phyloP scores from a whole-genome alignment of 2,329 filamentous ascomycete species.

The Clonostachys rhizophaga region DNA sequence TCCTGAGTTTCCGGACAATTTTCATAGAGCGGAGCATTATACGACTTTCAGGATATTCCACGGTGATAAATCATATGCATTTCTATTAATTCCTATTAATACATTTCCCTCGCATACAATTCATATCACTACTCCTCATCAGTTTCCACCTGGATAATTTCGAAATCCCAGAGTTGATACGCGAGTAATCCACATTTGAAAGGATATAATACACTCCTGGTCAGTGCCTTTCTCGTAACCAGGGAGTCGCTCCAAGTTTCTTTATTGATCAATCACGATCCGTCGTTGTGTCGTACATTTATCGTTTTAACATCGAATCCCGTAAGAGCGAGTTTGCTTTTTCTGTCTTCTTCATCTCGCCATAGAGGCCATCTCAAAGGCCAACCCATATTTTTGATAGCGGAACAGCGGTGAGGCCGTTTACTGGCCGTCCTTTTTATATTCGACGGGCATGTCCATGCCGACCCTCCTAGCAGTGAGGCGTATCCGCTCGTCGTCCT shows the following conservation, averaged over 20 bases:
- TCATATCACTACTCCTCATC: too few relatives aligned
- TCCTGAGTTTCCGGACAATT: neutral
- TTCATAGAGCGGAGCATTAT: neutral
- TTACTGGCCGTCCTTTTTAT: slow-evolving; percentile 3
- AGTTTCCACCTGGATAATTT: too few relatives aligned
- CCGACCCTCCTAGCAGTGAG: slow-evolving; percentile 84
- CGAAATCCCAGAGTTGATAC: neutral
- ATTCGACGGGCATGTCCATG: slow-evolving; percentile 78
- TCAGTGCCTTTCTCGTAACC: neutral
- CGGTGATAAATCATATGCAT: too few relatives aligned
- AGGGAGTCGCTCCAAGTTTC: too few relatives aligned
- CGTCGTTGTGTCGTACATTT: neutral
- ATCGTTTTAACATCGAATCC: neutral
- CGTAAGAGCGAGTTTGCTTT: neutral
- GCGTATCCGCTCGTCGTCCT: slow-evolving; percentile 76
- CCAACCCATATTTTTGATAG: too few relatives aligned
- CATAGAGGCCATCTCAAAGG: too few relatives aligned
- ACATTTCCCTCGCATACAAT: too few relatives aligned
- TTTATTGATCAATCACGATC: neutral
- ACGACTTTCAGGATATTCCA: neutral
- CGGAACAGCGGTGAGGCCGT: neutral
- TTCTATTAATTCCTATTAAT: too few relatives aligned
- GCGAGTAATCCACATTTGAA: neutral
- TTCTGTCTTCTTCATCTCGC: neutral
- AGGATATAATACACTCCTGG: neutral